Base-by-base conservation (phyloP, 2,329 filamentous ascomycete genomes). In the Fusarium aywerte region DNA sequence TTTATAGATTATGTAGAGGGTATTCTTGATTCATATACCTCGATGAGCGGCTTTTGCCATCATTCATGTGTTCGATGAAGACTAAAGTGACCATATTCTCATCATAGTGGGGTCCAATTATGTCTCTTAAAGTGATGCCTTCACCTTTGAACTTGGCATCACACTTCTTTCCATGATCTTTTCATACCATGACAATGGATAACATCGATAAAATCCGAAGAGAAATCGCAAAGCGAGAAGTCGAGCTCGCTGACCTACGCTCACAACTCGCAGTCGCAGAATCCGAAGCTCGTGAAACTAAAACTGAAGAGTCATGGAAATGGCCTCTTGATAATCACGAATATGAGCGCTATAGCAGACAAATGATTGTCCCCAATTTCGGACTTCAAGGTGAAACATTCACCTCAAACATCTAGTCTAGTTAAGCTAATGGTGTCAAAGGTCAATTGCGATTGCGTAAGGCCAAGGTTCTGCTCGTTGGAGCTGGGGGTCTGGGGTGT, bases 401-500 rank as follows among this genome's bases (percentile, higher is more conserved):
- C 11, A n/a, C 0, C 1, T 29, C 2, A 29, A 4, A 13, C 1
- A 20, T 23, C 2, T 10, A 0, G 11, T 3, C 10, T 12, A 1
- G 18, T 18, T 13, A 7, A 42, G 29, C 12, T 74, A 15, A 53
- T 16, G 15, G 4, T 2, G 9, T 7, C 3, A 23, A 56, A 93
- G 93, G 92, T 1, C 95, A 98, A 78, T 81, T 95, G 8, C 84
- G 86, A 31, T 82, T 98, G 16, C 90, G 88, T 72, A 81, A 84
- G 1, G 84, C 92, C 1, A 87, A 84, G 20, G 89, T 97, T 7
- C 84, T 98, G 9, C 83, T 99, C 44, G 86, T 99, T 23, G 96
- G 96, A 12, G 90, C 92, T 3, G 96, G 96, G 7, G 96, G 96
- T 0, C 81, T 99, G 13, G 96, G 96, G 12, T 98, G 93, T 76